Base-by-base conservation (phyloP, 2,329 filamentous ascomycete genomes). In the Exophiala spinifera region DNA sequence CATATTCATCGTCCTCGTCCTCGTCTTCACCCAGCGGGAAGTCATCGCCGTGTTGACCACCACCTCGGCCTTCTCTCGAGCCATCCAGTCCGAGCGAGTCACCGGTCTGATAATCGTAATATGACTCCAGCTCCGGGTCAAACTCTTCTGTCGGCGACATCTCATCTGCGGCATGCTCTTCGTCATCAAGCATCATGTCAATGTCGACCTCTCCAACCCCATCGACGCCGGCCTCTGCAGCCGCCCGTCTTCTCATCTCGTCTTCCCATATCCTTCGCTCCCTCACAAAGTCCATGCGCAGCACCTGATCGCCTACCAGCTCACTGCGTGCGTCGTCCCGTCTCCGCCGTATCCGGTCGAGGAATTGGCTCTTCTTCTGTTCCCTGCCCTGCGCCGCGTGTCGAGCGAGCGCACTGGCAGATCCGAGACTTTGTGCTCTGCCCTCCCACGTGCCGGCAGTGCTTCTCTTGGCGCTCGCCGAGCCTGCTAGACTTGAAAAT, bases 1-100 rank as follows among this genome's bases (percentile, higher is more conserved):
- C 80, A 63, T 83, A 84, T 58, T 84, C 81, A 33, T 79, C 77
- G n/a, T 82, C 80, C 57, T 83, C 60, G 51, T 46, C 53, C 44
- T 79, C 77, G n/a, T 82, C 80, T 57, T 83, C 60, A 50, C 45
- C 53, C 44, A 53, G 15, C 23, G 51, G 21, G 44, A 58, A 54
- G 14, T 54, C 57, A 15, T 59, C 52, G 28, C 51, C 43, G 17
- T 42, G 46, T 5, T 14, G 14, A 33, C 39, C 36, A 39, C 5
- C 6, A 13, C 39, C 14, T 20, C 19, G 13, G 31, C n/a, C n/a
- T 52, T 28, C 15, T 48, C 46, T 37, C 17, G 23, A 20, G 25
- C 31, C 11, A 2, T 8, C 20, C 10, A 15, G 6, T 3, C 23
- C 20, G 28, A 33, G 15, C 28, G 23, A 44, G 17, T 57, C 57